Percentiles rank a stretch among this genome's conserved stretches.
Conservation (phyloP, 306 rosid genomes). For the Hippophae rhamnoides region DNA sequence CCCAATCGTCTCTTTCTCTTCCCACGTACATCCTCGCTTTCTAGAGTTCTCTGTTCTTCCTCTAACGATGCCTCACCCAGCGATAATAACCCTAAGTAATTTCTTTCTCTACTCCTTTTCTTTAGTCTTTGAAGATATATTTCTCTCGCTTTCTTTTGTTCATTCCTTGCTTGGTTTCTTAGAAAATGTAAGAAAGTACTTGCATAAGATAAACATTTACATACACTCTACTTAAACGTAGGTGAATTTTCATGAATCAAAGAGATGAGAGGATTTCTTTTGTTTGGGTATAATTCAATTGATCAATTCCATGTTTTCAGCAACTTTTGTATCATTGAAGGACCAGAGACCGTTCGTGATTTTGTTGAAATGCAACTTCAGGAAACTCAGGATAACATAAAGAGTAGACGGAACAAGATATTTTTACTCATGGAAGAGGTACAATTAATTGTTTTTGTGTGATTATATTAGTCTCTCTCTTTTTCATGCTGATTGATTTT, state of each 20-base stretch:
- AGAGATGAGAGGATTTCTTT: background rate
- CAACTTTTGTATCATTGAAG: conserved; percentile 89
- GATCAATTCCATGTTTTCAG: conserved; percentile 18
- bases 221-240: background rate
- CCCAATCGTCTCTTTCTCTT: conserved; percentile 19
- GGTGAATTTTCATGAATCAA: background rate
- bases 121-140: background rate
- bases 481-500: conserved; percentile 4
- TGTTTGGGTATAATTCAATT: background rate
- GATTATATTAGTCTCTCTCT: background rate
- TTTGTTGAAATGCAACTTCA: conserved; percentile 81
- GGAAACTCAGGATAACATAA: conserved; percentile 83
- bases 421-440: conserved; percentile 98
- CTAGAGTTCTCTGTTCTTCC: conserved; percentile 38
- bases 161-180: background rate
- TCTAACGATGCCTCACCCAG: conserved; percentile 35
- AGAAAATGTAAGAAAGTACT: conserved; percentile 4
- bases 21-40: conserved; percentile 19
- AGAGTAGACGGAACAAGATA: conserved; percentile 79
- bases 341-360: conserved; percentile 94
- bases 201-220: background rate
- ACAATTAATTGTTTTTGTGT: background rate
- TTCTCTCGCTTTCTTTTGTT: background rate
- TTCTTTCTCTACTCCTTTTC: background rate
- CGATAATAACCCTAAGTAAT: conserved; percentile 53